A percentile compares a stretch with the other conserved stretches of the same genome.
Evolutionary conservation across 2,329 filamentous ascomycete species (phyloP).

Genomic region (Colletotrichum sp.): DNA sequence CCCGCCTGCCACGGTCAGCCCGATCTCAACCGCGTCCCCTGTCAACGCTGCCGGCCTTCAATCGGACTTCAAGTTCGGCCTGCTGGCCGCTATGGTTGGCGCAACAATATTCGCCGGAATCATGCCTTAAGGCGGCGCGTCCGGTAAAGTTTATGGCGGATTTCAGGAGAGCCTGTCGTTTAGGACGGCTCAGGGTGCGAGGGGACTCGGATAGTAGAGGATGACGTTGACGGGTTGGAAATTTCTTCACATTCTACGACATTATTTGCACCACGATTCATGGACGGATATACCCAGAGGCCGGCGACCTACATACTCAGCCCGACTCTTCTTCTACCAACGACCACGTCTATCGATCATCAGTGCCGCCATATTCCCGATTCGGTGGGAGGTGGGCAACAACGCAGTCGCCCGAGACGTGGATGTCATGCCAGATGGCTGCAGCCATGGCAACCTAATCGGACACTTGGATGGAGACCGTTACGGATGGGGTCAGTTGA

Average conservation of each 20-base stretch:
- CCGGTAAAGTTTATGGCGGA: too few species aligned
- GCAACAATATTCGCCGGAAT: not conserved
- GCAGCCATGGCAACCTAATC: too few species aligned
- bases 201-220: too few species aligned
- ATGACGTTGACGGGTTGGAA: not conserved
- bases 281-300: conserved; percentile 18
- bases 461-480: too few species aligned
- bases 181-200: too few species aligned
- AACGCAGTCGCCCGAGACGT: too few species aligned
- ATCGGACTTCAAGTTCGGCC: not conserved
- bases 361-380: not conserved
- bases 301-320: conserved; percentile 21
- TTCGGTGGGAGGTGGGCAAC: too few species aligned
- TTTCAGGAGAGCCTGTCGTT: fast-evolving
- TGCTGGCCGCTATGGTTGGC: not conserved
- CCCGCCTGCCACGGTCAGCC: not conserved
- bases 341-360: not conserved
- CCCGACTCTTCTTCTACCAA: conserved; percentile 12
- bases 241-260: not conserved
- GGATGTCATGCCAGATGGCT: too few species aligned
- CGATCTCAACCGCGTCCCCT: conserved; percentile 4
- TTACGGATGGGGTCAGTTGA: too few species aligned
- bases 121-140: not conserved
- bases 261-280: not conserved
- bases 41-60: not conserved